Evolutionary conservation across 176 grass and related monocot species (phyloP), one percentile per base, ranked within the genome.

Genomic region (Hordeum marinum): DNA sequence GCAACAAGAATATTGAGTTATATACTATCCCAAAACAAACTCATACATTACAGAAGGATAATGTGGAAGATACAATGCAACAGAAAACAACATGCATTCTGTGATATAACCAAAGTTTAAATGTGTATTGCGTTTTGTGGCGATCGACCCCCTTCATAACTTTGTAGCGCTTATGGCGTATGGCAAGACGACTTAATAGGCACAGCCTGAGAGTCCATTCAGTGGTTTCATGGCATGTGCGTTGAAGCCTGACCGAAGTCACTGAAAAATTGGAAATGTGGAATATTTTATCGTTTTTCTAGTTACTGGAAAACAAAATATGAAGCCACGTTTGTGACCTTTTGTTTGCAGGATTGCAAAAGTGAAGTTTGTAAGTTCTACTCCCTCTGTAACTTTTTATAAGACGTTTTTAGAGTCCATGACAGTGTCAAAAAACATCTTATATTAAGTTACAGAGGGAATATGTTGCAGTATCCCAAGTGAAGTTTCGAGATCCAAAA

Each of bases 1-100:
- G 65, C 61, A 90, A 85, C 75, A 85, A 60, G 57, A 93, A 12
- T 74, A 88, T 34, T 36, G 7, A 75, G 66, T 66, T 83, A 79
- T 34, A 79, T 7, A 63, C 27, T n/a, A 39, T 75, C 9, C 15
- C 81, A 85, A 76, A 68, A 75, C 36, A 80, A 26, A 62, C 14
- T 5, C 5, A 15, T 5, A 9, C 25, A 15, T 3, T 29, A 59
- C 46, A 43, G 6, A 40, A 37, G 7, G 8, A 46, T 69, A 77
- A 20, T 27, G 34, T 15, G 36, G 9, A 71, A 52, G 9, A 24
- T n/a, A 35, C 25, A 69, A 59, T 35, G 68, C 18, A 80, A 70
- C 57, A 65, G 9, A 31, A 21, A 89, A 62, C n/a, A 54, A 11
- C 5, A 40, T 9, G 55, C 66, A 79, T 54, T 42, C n/a, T 88